These are phyloP conservation scores for Lentinula detonsa DNA, from an alignment of 768 basidiomycete species.

Conservation along the genomic window DNA sequence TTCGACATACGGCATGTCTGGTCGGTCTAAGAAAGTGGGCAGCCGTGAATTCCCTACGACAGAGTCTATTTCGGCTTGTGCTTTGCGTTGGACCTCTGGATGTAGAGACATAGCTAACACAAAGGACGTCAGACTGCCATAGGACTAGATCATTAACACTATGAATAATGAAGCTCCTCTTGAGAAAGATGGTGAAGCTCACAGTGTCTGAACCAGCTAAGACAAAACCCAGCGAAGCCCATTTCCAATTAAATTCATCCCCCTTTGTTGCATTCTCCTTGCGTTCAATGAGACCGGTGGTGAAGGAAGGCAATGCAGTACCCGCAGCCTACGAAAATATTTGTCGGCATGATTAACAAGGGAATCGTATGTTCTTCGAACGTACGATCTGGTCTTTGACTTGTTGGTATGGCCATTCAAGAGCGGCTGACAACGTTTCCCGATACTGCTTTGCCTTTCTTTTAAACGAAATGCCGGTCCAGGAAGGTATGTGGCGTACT, in stretches of 20 bases:
- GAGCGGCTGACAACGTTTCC: not conserved
- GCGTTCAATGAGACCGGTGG: slow-evolving; percentile 7
- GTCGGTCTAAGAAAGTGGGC: slow-evolving; percentile 19
- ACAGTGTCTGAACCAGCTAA: slow-evolving; percentile 14
- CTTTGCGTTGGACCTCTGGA: slow-evolving; percentile 17
- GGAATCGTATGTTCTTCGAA: not conserved
- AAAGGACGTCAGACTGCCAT: slow-evolving; percentile 14
- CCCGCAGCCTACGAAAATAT: slow-evolving; percentile 10
- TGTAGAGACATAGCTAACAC: slow-evolving; percentile 17
- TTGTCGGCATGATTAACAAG: not conserved
- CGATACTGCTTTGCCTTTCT: not conserved
- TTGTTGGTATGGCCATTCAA: slow-evolving; percentile 6
- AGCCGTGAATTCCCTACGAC: slow-evolving; percentile 18
- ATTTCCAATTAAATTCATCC: slow-evolving; percentile 11
- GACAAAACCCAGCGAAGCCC: slow-evolving; percentile 10
- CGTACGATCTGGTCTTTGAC: slow-evolving; percentile 9
- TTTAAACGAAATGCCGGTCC: not conserved
- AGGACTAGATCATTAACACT: slow-evolving; percentile 11
- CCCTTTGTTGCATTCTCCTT: slow-evolving; percentile 6
- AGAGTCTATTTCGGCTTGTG: slow-evolving; percentile 21
- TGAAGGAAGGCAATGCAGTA: slow-evolving; percentile 12
- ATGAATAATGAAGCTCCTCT: not conserved
- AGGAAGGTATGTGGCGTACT: not conserved
- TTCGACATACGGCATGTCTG: slow-evolving; percentile 15
- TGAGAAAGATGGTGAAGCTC: not conserved